A percentile compares a stretch with the other conserved stretches of the same genome.
These are phyloP conservation scores for Neoboletus brunneissimus DNA, from an alignment of 768 basidiomycete genomes.

Conservation along the genomic window DNA sequence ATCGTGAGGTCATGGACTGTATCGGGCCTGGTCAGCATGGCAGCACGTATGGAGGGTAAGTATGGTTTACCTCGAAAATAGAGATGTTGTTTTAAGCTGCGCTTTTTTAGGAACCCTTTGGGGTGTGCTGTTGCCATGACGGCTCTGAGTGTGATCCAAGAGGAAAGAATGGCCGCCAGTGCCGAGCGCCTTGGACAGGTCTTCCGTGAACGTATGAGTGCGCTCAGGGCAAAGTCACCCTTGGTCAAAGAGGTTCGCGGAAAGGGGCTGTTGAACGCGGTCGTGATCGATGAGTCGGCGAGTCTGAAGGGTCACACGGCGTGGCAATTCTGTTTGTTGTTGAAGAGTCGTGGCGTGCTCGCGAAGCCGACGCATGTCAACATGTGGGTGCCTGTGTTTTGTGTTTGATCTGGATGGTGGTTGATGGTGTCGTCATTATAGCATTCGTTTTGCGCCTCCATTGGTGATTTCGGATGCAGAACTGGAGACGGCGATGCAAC, in stretches of 20 bases:
- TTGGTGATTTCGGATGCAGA: slow-evolving; percentile 92
- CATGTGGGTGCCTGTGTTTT: slow-evolving; percentile 58
- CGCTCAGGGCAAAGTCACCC: slow-evolving; percentile 53
- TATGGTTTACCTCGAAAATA: background rate
- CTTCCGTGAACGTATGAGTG: slow-evolving; percentile 67
- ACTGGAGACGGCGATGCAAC: slow-evolving; percentile 64
- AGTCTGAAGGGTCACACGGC: slow-evolving; percentile 78
- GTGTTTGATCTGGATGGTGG: background rate
- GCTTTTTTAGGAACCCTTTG: slow-evolving; percentile 70
- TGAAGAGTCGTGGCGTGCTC: slow-evolving; percentile 88
- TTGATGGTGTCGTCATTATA: slow-evolving; percentile 30
- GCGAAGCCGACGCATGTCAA: slow-evolving; percentile 97
- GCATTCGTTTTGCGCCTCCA: slow-evolving; percentile 95
- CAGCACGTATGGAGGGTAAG: slow-evolving; percentile 89
- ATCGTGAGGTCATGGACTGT: slow-evolving; percentile 90
- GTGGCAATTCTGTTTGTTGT: slow-evolving; percentile 91
- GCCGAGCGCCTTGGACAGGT: slow-evolving; percentile 74
- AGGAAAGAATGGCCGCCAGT: slow-evolving; percentile 81
- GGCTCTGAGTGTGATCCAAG: slow-evolving; percentile 84
- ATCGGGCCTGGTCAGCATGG: slow-evolving; percentile 96
- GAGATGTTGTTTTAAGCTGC: background rate
- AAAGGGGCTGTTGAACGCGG: slow-evolving; percentile 85
- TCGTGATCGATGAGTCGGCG: slow-evolving; percentile 85
- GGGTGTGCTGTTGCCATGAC: slow-evolving; percentile 96
- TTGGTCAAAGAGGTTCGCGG: slow-evolving; percentile 81